Evolutionary conservation across 2,329 filamentous ascomycete species (phyloP).

Genomic region (Aspergillus sp.): DNA sequence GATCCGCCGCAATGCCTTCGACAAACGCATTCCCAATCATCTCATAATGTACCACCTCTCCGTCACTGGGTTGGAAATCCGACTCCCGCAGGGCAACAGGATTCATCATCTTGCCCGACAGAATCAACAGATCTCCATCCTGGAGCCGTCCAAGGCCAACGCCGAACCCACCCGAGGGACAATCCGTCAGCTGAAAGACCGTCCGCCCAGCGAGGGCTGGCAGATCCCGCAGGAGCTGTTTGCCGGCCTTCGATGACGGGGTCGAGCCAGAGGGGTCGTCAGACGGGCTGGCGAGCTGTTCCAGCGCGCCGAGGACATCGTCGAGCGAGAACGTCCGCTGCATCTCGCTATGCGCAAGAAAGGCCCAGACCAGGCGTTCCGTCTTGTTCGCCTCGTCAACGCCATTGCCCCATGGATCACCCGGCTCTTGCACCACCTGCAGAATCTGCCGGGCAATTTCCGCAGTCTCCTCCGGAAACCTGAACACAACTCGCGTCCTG

Average conservation of each 20-base stretch:
- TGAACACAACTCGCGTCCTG: neutral
- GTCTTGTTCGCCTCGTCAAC: neutral
- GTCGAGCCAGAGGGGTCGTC: neutral
- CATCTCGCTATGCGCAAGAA: neutral
- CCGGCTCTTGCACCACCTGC: neutral
- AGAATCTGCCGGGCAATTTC: neutral
- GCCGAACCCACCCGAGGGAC: constrained; percentile 3
- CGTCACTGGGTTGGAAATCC: neutral
- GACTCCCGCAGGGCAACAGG: constrained; percentile 1
- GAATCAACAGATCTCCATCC: constrained; percentile 5
- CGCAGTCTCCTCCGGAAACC: constrained; percentile 1
- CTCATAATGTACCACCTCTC: neutral
- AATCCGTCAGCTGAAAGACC: constrained; percentile 2
- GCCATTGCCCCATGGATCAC: neutral
- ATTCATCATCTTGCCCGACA: constrained; percentile 5
- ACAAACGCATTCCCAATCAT: constrained; percentile 8
- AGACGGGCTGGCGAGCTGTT: neutral
- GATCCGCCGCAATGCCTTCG: constrained; percentile 4
- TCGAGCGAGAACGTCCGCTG: neutral
- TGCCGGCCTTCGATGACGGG: neutral
- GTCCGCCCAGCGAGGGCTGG: neutral
- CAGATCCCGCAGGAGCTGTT: neutral
- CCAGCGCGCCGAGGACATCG: neutral
- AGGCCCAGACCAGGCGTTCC: constrained; percentile 1
- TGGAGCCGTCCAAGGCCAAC: constrained; percentile 1